A percentile compares a stretch with the other conserved stretches of the same genome.
Evolutionary conservation across 2,329 filamentous ascomycete species (phyloP).

Genomic region (Fusarium aywerte): DNA sequence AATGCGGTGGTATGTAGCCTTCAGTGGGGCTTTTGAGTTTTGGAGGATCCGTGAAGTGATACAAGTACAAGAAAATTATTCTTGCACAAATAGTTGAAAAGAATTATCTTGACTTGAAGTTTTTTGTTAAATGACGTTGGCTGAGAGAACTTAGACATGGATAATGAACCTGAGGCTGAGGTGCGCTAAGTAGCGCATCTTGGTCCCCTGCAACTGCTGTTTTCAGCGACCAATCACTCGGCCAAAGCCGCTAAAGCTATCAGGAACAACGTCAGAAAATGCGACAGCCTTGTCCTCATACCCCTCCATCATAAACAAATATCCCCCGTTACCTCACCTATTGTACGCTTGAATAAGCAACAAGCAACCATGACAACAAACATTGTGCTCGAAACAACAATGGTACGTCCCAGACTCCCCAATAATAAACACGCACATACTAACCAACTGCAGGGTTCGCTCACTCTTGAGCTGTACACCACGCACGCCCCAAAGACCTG

Average conservation of each 20-base stretch:
- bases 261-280: conserved; percentile 16
- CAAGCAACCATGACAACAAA: conserved; percentile 74
- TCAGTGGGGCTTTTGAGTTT: not conserved
- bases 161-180: conserved; percentile 2
- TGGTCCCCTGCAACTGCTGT: conserved; percentile 1
- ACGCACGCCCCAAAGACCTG: conserved; percentile 89
- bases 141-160: not conserved
- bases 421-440: not conserved
- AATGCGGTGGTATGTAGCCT: not conserved
- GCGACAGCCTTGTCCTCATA: conserved; percentile 28
- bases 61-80: not conserved
- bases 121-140: conserved; percentile 16
- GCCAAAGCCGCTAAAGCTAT: not conserved
- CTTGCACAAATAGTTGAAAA: not conserved
- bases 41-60: not conserved
- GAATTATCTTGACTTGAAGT: not conserved
- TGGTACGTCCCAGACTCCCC: conserved; percentile 65
- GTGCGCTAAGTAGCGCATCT: conserved; percentile 2
- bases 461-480: conserved; percentile 90
- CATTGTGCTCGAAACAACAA: conserved; percentile 83
- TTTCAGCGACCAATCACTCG: conserved; percentile 19
- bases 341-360: not conserved
- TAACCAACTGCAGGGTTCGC: conserved; percentile 70
- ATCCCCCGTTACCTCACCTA: not conserved
- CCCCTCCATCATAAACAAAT: conserved; percentile 29